Conservation (phyloP, 805 yeast genomes). For the Ogataea zsoltii region DNA sequence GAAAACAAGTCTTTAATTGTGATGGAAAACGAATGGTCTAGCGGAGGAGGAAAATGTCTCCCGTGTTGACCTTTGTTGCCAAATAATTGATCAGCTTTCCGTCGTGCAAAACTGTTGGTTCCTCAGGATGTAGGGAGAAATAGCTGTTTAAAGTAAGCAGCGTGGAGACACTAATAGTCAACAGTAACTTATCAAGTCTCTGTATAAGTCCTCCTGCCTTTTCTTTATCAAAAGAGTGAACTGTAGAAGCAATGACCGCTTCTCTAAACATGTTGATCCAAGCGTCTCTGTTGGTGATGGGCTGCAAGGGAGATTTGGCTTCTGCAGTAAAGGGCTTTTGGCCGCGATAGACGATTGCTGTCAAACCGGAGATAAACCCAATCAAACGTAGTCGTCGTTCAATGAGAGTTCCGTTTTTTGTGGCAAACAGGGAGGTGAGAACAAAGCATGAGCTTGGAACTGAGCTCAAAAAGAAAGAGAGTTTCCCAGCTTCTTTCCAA, state of each 20-base stretch:
- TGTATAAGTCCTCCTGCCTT: neutral
- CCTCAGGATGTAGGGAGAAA: neutral
- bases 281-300: constrained; percentile 4
- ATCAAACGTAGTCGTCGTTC: neutral
- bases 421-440: neutral
- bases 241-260: constrained; percentile 1
- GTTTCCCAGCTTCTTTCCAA: constrained; percentile 7
- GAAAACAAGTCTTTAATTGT: no score
- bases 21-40: no score
- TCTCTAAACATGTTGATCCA: constrained; percentile 9
- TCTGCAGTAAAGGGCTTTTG: neutral
- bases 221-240: neutral
- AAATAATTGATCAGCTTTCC: neutral
- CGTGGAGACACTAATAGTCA: neutral
- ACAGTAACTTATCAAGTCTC: constrained; percentile 1
- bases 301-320: neutral
- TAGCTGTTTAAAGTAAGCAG: constrained; percentile 2
- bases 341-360: neutral
- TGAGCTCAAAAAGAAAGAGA: constrained; percentile 2
- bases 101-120: constrained; percentile 1
- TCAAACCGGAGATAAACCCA: constrained; percentile 4
- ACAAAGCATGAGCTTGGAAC: constrained; percentile 5
- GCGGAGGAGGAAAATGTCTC: constrained; percentile 3
- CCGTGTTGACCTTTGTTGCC: constrained; percentile 1
- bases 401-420: neutral